phyloP scores from a whole-genome alignment of 768 basidiomycete genomes.

The Tylopilus sp. region DNA sequence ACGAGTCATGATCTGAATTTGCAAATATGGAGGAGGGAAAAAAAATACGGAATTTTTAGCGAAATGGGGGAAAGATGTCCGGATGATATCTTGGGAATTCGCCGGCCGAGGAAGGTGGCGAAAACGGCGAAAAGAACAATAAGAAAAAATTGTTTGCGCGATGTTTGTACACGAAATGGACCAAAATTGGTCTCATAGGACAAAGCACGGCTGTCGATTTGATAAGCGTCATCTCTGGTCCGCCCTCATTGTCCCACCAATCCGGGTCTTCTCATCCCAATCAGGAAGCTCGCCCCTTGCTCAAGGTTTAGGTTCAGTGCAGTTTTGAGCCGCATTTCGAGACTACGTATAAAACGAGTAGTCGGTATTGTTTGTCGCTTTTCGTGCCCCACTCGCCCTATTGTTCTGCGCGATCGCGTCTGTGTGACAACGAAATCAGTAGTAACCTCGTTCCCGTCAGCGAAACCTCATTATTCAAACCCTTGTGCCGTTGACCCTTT shows the following conservation, averaged over 20 bases:
- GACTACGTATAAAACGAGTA: slow-evolving; percentile 50
- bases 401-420: slow-evolving; percentile 49
- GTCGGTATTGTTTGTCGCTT: slow-evolving; percentile 53
- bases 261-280: slow-evolving; percentile 22
- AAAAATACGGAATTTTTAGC: slow-evolving; percentile 33
- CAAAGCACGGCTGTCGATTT: slow-evolving; percentile 28
- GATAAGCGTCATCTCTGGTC: slow-evolving; percentile 29
- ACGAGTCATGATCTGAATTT: slow-evolving; percentile 31
- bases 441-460: slow-evolving; percentile 38
- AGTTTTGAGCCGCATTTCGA: slow-evolving; percentile 32
- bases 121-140: slow-evolving; percentile 43
- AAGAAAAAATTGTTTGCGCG: slow-evolving; percentile 39
- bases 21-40: slow-evolving; percentile 34
- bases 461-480: slow-evolving; percentile 41
- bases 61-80: slow-evolving; percentile 22
- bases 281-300: slow-evolving; percentile 19
- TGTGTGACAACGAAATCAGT: slow-evolving; percentile 49
- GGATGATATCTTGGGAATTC: slow-evolving; percentile 32
- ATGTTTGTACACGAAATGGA: slow-evolving; percentile 42
- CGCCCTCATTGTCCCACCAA: slow-evolving; percentile 34
- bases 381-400: slow-evolving; percentile 62
- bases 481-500: slow-evolving; percentile 15
- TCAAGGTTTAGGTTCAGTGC: slow-evolving; percentile 33
- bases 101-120: slow-evolving; percentile 31
- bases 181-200: slow-evolving; percentile 32